phyloP scores from a whole-genome alignment of 306 rosid genomes.

The Cucurbita pepo region DNA sequence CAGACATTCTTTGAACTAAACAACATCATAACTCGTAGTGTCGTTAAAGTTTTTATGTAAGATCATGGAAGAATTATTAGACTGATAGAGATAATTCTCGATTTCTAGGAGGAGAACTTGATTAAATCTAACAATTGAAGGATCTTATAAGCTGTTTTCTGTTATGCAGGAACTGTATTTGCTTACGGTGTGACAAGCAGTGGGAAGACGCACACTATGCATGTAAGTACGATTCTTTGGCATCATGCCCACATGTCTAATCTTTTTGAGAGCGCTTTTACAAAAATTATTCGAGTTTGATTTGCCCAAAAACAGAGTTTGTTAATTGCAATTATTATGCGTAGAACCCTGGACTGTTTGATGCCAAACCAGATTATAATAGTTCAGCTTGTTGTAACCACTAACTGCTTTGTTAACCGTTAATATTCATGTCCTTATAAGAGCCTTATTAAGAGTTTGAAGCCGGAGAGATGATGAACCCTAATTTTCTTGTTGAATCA shows the following conservation, averaged over 20 bases:
- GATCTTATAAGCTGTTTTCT: not conserved
- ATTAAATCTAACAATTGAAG: not conserved
- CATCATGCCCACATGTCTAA: not conserved
- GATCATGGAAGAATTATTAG: not conserved
- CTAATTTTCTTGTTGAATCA: not conserved
- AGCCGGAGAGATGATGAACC: not conserved
- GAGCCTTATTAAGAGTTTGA: not conserved
- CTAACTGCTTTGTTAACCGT: not conserved
- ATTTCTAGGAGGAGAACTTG: not conserved
- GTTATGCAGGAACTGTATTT: constrained; percentile 80
- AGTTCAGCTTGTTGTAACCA: not conserved
- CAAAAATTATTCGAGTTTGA: not conserved
- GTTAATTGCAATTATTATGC: not conserved
- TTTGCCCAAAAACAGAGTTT: not conserved
- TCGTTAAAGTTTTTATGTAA: not conserved
- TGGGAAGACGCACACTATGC: constrained; percentile 99
- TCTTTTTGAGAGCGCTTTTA: constrained; percentile 4
- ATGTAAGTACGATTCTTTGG: constrained; percentile 43
- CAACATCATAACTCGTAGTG: not conserved
- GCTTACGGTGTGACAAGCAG: constrained; percentile 99
- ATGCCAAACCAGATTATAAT: not conserved
- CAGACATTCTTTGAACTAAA: not conserved
- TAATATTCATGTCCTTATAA: not conserved
- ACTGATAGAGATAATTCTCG: not conserved
- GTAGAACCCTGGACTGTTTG: not conserved